phyloP scores from a whole-genome alignment of 1,284 basidiomycete species.

The Limonomyces culmigenus region DNA sequence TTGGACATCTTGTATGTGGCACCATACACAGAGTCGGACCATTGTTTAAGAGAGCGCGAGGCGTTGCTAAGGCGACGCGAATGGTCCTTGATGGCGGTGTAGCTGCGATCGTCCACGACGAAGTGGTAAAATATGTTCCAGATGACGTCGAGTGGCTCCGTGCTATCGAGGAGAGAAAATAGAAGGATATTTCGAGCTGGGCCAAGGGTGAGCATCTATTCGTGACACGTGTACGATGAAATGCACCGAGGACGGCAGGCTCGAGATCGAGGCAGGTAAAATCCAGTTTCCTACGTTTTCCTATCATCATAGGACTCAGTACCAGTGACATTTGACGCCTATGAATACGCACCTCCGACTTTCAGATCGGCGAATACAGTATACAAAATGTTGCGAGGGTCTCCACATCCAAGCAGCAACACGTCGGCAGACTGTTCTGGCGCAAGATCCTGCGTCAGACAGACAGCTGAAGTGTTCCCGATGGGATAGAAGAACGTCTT shows the following conservation, averaged over 20 bases:
- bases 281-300: conserved; percentile 25
- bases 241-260: conserved; percentile 33
- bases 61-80: conserved; percentile 23
- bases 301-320: background rate
- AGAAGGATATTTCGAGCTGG: conserved; percentile 24
- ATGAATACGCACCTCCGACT: conserved; percentile 7
- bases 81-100: conserved; percentile 22
- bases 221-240: background rate
- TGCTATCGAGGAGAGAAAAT: conserved; percentile 19
- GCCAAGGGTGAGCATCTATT: background rate
- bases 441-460: conserved; percentile 28
- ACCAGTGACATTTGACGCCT: conserved; percentile 1
- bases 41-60: conserved; percentile 19
- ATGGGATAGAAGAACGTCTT: conserved; percentile 42
- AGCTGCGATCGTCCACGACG: conserved; percentile 24
- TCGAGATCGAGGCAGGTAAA: conserved; percentile 46
- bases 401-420: conserved; percentile 39
- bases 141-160: conserved; percentile 11
- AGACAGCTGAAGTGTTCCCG: conserved; percentile 36
- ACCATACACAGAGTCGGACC: conserved; percentile 26
- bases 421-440: conserved; percentile 26
- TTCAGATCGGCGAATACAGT: conserved; percentile 18
- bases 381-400: conserved; percentile 36
- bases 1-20: conserved; percentile 19
- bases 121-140: conserved; percentile 48